phyloP scores from a whole-genome alignment of 805 yeast species.

The Kockiozyma suomiensis region DNA sequence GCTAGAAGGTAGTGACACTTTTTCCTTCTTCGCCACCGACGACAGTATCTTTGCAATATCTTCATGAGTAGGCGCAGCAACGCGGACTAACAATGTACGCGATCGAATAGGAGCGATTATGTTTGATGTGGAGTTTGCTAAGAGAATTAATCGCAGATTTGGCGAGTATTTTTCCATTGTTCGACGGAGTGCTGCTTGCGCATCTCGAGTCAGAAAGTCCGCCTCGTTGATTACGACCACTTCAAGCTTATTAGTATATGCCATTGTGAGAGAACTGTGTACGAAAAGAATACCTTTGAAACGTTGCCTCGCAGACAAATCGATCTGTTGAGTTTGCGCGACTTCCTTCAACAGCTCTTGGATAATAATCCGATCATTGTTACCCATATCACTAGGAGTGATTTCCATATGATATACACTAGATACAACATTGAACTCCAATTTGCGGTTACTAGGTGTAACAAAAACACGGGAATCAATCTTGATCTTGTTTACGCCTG shows the following conservation, averaged over 20 bases:
- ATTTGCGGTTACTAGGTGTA: slow-evolving; percentile 65
- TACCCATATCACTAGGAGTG: slow-evolving; percentile 95
- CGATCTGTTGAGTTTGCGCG: slow-evolving; percentile 96
- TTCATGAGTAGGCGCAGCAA: slow-evolving; percentile 71
- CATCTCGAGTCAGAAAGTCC: slow-evolving; percentile 84
- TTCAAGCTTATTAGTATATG: not conserved
- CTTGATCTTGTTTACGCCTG: slow-evolving; percentile 78
- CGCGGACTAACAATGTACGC: slow-evolving; percentile 83
- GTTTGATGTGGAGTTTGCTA: slow-evolving; percentile 87
- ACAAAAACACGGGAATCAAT: slow-evolving; percentile 86
- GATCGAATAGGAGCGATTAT: slow-evolving; percentile 94
- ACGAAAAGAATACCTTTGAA: slow-evolving; percentile 41
- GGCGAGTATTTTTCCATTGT: slow-evolving; percentile 95
- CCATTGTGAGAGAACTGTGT: not conserved
- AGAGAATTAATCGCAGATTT: slow-evolving; percentile 78
- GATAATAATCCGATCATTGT: slow-evolving; percentile 90
- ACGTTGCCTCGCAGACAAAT: slow-evolving; percentile 56
- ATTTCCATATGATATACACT: slow-evolving; percentile 90
- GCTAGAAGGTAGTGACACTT: slow-evolving; percentile 44
- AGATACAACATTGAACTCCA: slow-evolving; percentile 91
- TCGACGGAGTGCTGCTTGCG: slow-evolving; percentile 92
- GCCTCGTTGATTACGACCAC: slow-evolving; percentile 89
- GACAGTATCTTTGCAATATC: slow-evolving; percentile 63
- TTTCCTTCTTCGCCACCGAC: slow-evolving; percentile 61
- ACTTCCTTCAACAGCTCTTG: slow-evolving; percentile 92